Conservation (phyloP, 495 filamentous ascomycete genomes). For the Saxispiralis lemnorum region DNA sequence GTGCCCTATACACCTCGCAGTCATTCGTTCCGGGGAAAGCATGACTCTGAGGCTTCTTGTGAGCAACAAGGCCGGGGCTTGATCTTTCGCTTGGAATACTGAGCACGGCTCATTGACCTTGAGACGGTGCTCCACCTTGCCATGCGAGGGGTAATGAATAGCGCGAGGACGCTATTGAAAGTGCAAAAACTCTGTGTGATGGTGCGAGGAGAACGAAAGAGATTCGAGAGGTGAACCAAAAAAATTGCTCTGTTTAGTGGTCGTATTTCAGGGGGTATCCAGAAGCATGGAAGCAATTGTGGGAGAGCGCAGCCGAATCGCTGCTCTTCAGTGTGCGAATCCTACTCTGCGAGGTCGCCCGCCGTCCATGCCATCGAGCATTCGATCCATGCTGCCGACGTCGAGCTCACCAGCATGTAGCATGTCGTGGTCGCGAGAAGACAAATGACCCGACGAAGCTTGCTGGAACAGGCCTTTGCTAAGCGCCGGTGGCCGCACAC, state of each 20-base stretch:
- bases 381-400: constrained; percentile 23
- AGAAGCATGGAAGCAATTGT: background rate
- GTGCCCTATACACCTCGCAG: too few species aligned
- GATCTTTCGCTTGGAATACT: constrained; percentile 23
- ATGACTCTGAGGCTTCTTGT: too few species aligned
- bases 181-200: background rate
- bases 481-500: background rate
- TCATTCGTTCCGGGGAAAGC: too few species aligned
- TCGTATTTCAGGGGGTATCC: constrained; percentile 1
- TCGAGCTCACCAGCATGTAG: constrained; percentile 22
- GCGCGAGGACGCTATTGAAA: background rate
- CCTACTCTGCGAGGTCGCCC: constrained; percentile 18
- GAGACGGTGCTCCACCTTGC: constrained; percentile 22
- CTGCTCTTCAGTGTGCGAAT: constrained; percentile 16
- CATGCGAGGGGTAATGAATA: constrained; percentile 13
- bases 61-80: constrained; percentile 1
- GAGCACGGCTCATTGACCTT: constrained; percentile 21
- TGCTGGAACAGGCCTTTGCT: constrained; percentile 2
- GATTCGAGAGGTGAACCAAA: too few species aligned
- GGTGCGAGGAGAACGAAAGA: background rate
- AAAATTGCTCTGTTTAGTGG: background rate
- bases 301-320: background rate
- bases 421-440: constrained; percentile 18
- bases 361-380: constrained; percentile 21
- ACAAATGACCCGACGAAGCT: background rate